These are phyloP conservation scores for Ogataea polymorpha DNA, from an alignment of 805 yeast species.

Conservation along the genomic window DNA sequence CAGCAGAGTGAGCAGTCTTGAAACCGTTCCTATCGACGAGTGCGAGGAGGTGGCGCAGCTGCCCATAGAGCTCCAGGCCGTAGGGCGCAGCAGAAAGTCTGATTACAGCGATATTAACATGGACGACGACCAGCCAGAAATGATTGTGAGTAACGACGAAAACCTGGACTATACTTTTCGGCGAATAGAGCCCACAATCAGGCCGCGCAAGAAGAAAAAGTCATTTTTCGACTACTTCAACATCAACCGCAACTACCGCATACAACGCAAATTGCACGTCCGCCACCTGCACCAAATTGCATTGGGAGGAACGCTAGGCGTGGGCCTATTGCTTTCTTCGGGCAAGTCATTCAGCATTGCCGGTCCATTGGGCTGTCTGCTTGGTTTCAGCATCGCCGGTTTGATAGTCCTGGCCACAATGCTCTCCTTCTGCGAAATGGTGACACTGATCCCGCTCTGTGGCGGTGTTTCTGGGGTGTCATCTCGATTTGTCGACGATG, in stretches of 20 bases:
- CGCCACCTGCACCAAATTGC: slow-evolving; percentile 77
- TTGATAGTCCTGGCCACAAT: slow-evolving; percentile 64
- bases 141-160: slow-evolving; percentile 31
- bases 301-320: slow-evolving; percentile 76
- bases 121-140: slow-evolving; percentile 20
- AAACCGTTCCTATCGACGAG: slow-evolving; percentile 31
- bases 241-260: slow-evolving; percentile 25
- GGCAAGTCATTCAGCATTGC: slow-evolving; percentile 72
- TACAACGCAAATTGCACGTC: slow-evolving; percentile 59
- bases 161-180: slow-evolving; percentile 30
- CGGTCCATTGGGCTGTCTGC: slow-evolving; percentile 72
- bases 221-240: slow-evolving; percentile 7
- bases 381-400: slow-evolving; percentile 67
- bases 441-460: slow-evolving; percentile 72
- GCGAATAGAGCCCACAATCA: slow-evolving; percentile 10
- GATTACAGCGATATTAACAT: background rate
- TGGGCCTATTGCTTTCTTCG: slow-evolving; percentile 64
- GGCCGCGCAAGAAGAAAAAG: background rate
- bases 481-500: slow-evolving; percentile 72
- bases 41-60: slow-evolving; percentile 25
- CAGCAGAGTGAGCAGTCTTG: slow-evolving; percentile 2
- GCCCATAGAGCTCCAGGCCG: slow-evolving; percentile 29
- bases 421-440: slow-evolving; percentile 78
- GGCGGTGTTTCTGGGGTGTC: slow-evolving; percentile 76
- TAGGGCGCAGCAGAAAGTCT: background rate